phyloP scores from a whole-genome alignment of 768 basidiomycete species.

The Psilocybe tampanensis region DNA sequence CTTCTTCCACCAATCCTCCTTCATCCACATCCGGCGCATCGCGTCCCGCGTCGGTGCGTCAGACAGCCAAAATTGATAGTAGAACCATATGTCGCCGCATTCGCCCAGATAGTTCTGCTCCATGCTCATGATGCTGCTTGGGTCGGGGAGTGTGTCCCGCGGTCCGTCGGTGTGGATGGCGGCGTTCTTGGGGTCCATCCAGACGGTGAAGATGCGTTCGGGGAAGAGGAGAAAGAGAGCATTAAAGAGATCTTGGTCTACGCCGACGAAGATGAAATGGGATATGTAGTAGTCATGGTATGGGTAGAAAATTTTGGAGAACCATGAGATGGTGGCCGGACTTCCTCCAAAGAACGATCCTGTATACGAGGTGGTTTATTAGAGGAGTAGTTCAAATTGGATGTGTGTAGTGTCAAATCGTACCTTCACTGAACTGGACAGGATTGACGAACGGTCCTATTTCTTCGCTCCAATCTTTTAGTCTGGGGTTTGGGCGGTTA shows the following conservation, averaged over 20 bases:
- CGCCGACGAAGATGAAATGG: constrained; percentile 47
- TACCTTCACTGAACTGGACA: constrained; percentile 50
- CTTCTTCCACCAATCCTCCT: constrained; percentile 11
- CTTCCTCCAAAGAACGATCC: constrained; percentile 61
- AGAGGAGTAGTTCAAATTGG: too few relatives aligned
- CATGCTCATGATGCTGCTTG: constrained; percentile 16
- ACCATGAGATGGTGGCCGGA: constrained; percentile 49
- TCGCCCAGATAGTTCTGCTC: constrained; percentile 30
- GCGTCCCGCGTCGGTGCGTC: constrained; percentile 27
- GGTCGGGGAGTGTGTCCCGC: not conserved
- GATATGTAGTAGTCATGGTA: constrained; percentile 54
- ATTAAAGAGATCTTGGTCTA: constrained; percentile 34
- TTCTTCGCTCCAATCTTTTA: constrained; percentile 41
- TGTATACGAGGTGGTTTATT: too few relatives aligned
- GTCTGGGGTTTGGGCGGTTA: constrained; percentile 32
- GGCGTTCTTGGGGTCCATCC: constrained; percentile 32
- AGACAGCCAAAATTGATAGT: constrained; percentile 49
- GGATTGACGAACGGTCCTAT: constrained; percentile 48
- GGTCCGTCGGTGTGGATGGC: constrained; percentile 9
- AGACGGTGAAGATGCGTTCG: constrained; percentile 44
- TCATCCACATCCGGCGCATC: constrained; percentile 31
- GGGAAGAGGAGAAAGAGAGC: constrained; percentile 38
- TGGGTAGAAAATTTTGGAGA: constrained; percentile 43
- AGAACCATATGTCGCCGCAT: constrained; percentile 46
- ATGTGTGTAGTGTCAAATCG: too few relatives aligned